These are phyloP conservation scores for Nemania bipapillata DNA, from an alignment of 2,329 filamentous ascomycete species.

Conservation along the genomic window DNA sequence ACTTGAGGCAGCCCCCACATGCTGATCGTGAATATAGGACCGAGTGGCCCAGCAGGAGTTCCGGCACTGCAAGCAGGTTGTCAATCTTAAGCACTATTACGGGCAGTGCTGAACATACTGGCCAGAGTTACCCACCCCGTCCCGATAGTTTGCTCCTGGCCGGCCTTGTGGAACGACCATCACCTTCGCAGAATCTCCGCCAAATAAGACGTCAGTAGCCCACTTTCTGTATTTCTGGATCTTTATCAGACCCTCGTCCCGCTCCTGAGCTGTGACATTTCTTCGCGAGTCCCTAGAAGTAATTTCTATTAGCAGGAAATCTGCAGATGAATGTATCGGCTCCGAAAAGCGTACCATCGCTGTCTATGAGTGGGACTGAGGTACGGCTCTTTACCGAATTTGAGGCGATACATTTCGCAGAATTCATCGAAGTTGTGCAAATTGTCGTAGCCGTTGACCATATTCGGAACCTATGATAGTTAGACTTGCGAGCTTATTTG, in stretches of 20 bases:
- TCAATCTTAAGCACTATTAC: too few relatives aligned
- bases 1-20: background rate
- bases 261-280: background rate
- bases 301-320: background rate
- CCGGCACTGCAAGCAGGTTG: too few relatives aligned
- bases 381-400: background rate
- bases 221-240: background rate
- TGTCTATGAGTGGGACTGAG: constrained; percentile 6
- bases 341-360: background rate
- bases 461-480: too few relatives aligned
- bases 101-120: too few relatives aligned
- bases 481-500: too few relatives aligned
- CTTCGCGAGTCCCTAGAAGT: background rate
- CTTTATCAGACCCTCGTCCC: background rate
- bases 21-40: background rate
- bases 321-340: background rate
- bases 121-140: background rate
- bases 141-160: background rate
- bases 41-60: background rate
- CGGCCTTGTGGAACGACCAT: background rate
- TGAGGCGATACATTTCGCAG: background rate
- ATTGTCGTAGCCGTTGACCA: constrained; percentile 5
- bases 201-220: background rate
- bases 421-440: constrained; percentile 6
- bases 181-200: background rate